A percentile compares a stretch with the other conserved stretches of the same genome.
phyloP scores from a whole-genome alignment of 805 yeast genomes.

The Saturnispora sanitii region DNA sequence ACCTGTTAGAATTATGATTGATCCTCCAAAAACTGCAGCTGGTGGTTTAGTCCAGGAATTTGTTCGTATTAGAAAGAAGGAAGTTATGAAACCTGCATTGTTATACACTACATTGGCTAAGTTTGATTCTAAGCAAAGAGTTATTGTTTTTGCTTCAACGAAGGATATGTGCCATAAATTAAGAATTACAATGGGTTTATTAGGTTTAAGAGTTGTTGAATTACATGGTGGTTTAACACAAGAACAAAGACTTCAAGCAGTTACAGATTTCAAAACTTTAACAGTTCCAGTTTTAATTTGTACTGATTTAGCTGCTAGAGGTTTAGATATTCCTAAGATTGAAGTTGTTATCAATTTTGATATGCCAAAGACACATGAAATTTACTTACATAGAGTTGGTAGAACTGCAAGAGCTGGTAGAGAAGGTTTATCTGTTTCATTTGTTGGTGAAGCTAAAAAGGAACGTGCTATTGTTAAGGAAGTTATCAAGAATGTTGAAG shows the following conservation, averaged over 20 bases:
- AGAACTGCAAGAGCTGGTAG: conserved; percentile 99
- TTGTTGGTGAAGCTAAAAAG: conserved; percentile 84
- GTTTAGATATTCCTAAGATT: conserved; percentile 96
- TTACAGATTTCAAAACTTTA: conserved; percentile 71
- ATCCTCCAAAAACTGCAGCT: conserved; percentile 94
- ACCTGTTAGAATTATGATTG: conserved; percentile 92
- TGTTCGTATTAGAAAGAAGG: conserved; percentile 88
- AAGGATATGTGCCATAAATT: conserved; percentile 85
- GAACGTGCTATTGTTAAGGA: conserved; percentile 89
- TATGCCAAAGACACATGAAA: conserved; percentile 88
- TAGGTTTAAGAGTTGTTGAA: conserved; percentile 72
- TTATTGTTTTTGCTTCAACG: conserved; percentile 84
- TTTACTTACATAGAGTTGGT: conserved; percentile 95
- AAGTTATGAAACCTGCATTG: conserved; percentile 72
- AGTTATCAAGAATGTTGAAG: conserved; percentile 63
- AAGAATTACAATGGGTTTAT: conserved; percentile 62
- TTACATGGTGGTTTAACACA: conserved; percentile 78
- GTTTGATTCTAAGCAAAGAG: conserved; percentile 56
- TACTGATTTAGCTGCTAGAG: conserved; percentile 98
- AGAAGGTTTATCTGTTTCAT: conserved; percentile 84
- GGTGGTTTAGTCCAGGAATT: conserved; percentile 86
- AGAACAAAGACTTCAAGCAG: conserved; percentile 85
- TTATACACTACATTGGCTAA: conserved; percentile 60
- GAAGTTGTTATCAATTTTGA: conserved; percentile 91
- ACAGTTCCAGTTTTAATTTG: conserved; percentile 83